A percentile compares a stretch with the other conserved stretches of the same genome.
phyloP scores from a whole-genome alignment of 345 rosid species.

The Adansonia digitata region DNA sequence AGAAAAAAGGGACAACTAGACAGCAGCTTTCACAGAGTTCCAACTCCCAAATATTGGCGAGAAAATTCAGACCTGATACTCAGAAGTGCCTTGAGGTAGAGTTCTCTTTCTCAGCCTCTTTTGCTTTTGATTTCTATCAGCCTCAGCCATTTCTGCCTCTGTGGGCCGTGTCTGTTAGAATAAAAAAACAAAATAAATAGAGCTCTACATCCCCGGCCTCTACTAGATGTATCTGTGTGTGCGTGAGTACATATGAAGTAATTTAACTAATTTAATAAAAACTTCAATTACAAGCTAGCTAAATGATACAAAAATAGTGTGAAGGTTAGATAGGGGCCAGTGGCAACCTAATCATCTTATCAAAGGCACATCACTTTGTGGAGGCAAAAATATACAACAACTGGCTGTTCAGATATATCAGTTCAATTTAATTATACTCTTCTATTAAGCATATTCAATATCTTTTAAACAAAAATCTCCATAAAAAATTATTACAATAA shows the following conservation, averaged over 20 bases:
- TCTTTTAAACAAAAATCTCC: too few relatives aligned
- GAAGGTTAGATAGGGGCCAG: not conserved
- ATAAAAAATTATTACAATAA: too few relatives aligned
- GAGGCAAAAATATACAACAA: not conserved
- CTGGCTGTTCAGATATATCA: too few relatives aligned
- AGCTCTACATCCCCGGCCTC: not conserved
- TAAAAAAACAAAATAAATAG: conserved; percentile 7
- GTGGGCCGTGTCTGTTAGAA: conserved; percentile 88
- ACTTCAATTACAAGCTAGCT: not conserved
- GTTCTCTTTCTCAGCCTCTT: conserved; percentile 51
- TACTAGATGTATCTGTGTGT: not conserved
- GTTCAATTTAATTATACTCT: too few relatives aligned
- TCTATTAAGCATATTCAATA: too few relatives aligned
- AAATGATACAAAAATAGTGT: not conserved
- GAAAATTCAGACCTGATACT: conserved; percentile 60
- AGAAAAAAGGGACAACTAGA: conserved; percentile 1
- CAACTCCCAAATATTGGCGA: not conserved
- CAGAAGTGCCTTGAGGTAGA: conserved; percentile 89
- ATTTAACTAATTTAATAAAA: not conserved
- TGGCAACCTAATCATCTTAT: not conserved
- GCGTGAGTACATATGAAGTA: not conserved
- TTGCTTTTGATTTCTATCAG: conserved; percentile 53
- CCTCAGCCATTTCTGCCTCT: conserved; percentile 89
- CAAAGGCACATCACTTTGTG: not conserved
- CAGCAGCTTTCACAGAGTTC: not conserved